Conservation (phyloP, 257 asterid genomes). For the Nemophila menziesii region DNA sequence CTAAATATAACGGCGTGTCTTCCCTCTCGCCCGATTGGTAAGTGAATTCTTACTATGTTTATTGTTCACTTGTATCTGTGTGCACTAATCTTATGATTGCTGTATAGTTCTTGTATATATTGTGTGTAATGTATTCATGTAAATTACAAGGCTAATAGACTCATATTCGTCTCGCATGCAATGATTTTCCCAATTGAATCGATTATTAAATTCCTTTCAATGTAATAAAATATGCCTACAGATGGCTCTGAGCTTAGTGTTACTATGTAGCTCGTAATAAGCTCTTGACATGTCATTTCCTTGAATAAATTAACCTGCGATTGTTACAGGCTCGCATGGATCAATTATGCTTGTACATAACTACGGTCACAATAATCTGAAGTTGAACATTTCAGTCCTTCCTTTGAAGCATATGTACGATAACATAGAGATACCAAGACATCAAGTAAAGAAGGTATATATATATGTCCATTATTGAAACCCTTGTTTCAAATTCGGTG, state of each 20-base stretch:
- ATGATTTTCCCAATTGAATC: background rate
- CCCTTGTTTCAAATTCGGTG: background rate
- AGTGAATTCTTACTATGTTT: background rate
- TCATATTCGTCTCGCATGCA: background rate
- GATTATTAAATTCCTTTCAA: too few species aligned
- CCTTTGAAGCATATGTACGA: conserved; percentile 10
- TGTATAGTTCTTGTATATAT: too few species aligned
- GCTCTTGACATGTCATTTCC: too few species aligned
- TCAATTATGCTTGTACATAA: conserved; percentile 16
- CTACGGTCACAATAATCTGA: conserved; percentile 12
- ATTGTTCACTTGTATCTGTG: background rate
- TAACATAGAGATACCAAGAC: conserved; percentile 19
- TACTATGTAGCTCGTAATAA: too few species aligned
- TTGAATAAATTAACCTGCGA: too few species aligned
- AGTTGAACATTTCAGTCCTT: conserved; percentile 14
- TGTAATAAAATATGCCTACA: too few species aligned
- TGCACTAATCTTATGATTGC: background rate
- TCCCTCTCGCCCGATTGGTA: conserved; percentile 28
- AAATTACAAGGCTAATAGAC: background rate
- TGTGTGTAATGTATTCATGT: too few species aligned
- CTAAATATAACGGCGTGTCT: conserved; percentile 45
- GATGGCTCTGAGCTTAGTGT: too few species aligned
- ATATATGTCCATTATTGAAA: background rate
- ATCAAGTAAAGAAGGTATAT: conserved; percentile 36
- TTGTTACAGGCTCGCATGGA: conserved; percentile 15